These are phyloP conservation scores for Centaurea solstitialis DNA, from an alignment of 129 eudicot species.

Conservation along the genomic window DNA sequence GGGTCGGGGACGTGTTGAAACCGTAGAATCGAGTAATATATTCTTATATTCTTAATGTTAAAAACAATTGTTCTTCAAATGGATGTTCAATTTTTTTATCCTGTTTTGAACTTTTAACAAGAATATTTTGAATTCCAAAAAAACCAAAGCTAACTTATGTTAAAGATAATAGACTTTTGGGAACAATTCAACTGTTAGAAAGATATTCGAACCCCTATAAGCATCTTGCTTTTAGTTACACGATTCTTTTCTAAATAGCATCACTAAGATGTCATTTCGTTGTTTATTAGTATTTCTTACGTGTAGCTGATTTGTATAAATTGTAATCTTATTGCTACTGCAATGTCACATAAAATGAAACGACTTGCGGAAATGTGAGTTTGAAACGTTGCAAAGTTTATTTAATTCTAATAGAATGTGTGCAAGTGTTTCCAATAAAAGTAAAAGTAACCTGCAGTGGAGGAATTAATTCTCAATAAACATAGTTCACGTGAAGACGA, in stretches of 20 bases:
- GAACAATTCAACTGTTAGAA: not conserved
- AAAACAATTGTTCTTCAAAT: not conserved
- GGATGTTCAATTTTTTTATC: not conserved
- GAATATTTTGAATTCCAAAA: not conserved
- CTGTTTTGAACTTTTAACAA: not conserved
- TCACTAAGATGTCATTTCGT: not conserved
- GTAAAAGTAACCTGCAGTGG: not conserved
- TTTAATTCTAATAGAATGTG: not conserved
- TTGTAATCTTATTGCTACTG: not conserved
- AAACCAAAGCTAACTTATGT: not conserved
- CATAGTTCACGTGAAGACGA: not conserved
- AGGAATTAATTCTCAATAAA: not conserved
- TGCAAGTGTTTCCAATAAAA: not conserved
- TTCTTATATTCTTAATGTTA: slow-evolving; percentile 1
- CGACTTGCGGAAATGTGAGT: not conserved
- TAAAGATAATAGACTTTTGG: not conserved
- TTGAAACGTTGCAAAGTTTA: not conserved
- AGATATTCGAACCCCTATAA: slow-evolving; percentile 8
- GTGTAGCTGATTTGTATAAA: not conserved
- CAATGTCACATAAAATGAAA: not conserved
- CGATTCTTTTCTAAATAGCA: not conserved
- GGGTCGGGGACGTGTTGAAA: not conserved
- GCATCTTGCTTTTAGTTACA: not conserved
- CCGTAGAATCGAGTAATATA: not conserved
- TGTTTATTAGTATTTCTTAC: not conserved